Conservation (phyloP, 495 filamentous ascomycete genomes). For the Bathelium albidoporum region DNA sequence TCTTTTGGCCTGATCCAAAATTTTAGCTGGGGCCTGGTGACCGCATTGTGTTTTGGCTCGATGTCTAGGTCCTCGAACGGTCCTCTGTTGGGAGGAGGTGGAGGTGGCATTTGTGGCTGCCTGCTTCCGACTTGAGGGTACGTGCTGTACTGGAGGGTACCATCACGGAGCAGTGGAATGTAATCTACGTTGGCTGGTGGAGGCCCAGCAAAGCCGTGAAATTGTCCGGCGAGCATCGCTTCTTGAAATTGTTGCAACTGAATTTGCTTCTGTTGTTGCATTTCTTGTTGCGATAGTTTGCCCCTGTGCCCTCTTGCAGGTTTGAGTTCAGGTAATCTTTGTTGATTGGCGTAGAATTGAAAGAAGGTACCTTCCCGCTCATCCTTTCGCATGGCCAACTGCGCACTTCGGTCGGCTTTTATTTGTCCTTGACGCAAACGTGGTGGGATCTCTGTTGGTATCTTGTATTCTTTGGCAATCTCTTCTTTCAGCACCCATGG, state of each 20-base stretch:
- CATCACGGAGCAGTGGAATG: not conserved
- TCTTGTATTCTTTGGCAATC: constrained; percentile 73
- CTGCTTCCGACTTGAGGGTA: not conserved
- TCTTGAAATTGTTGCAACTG: constrained; percentile 3
- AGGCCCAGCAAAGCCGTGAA: not conserved
- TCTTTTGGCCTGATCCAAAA: constrained; percentile 48
- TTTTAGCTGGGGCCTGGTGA: constrained; percentile 61
- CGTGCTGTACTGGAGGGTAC: not conserved
- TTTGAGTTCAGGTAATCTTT: constrained; percentile 62
- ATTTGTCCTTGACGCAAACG: constrained; percentile 73
- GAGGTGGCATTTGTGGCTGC: constrained; percentile 34
- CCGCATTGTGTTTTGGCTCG: constrained; percentile 46
- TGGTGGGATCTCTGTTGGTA: constrained; percentile 71
- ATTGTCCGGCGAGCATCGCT: not conserved
- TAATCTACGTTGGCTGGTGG: not conserved
- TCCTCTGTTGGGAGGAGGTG: constrained; percentile 77
- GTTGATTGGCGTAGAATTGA: constrained; percentile 45
- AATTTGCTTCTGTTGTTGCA: constrained; percentile 9
- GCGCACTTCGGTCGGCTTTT: constrained; percentile 66
- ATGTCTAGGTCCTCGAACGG: constrained; percentile 91
- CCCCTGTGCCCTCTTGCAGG: constrained; percentile 71
- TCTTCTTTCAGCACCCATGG: constrained; percentile 90
- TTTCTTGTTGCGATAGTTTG: constrained; percentile 41
- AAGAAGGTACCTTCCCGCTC: constrained; percentile 43
- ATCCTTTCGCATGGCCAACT: constrained; percentile 39